phyloP scores from a whole-genome alignment of 371 early-diverging fungal species.

The Choanephora cucurbitarum region DNA sequence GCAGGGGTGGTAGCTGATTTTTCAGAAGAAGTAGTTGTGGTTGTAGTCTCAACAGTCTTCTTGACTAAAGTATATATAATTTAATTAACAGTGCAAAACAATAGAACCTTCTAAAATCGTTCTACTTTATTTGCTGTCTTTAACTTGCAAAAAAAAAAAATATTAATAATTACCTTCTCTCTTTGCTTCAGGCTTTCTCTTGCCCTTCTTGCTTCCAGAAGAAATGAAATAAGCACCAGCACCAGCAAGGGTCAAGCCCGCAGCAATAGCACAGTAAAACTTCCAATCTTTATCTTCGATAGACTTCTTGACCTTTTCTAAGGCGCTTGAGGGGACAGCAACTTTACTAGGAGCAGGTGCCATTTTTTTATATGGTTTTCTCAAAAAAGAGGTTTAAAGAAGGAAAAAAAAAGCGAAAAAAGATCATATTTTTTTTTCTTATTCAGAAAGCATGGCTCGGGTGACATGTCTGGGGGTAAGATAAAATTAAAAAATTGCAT shows the following conservation, averaged over 20 bases:
- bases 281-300: constrained; percentile 80
- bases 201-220: constrained; percentile 18
- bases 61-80: neutral
- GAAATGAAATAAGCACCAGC: constrained; percentile 70
- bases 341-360: constrained; percentile 17
- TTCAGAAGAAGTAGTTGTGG: constrained; percentile 9
- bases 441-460: too few relatives aligned
- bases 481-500: too few relatives aligned
- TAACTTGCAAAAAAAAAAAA: too few relatives aligned
- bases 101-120: too few relatives aligned
- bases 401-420: neutral
- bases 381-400: neutral
- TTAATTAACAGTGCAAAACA: neutral
- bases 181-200: constrained; percentile 31
- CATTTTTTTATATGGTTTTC: constrained; percentile 5
- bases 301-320: constrained; percentile 56
- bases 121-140: too few relatives aligned
- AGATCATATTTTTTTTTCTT: neutral
- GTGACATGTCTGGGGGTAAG: too few relatives aligned
- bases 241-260: constrained; percentile 66
- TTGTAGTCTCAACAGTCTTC: constrained; percentile 8
- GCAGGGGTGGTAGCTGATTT: constrained; percentile 17
- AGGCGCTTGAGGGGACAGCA: constrained; percentile 7
- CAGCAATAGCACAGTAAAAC: constrained; percentile 71
- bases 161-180: constrained; percentile 21